Evolutionary conservation across 768 basidiomycete species (phyloP).

Genomic region (Pholiota microspora): DNA sequence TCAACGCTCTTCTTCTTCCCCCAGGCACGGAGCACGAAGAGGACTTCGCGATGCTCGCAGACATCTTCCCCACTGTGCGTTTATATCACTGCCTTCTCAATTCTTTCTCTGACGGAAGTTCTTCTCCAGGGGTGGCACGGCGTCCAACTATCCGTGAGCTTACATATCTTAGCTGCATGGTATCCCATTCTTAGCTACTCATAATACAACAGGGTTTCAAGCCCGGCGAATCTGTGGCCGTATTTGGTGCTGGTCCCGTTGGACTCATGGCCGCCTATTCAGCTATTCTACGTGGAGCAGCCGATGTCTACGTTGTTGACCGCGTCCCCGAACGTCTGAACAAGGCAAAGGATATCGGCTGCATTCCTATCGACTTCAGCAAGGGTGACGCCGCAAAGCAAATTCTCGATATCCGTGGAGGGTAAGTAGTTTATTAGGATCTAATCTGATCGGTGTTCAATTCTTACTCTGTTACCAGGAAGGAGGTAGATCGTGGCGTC

Average conservation of each 20-base stretch:
- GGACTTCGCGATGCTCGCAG: conserved; percentile 53
- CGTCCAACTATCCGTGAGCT: conserved; percentile 41
- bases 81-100: neutral
- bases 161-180: neutral
- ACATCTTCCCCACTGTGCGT: conserved; percentile 54
- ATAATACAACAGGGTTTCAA: conserved; percentile 37
- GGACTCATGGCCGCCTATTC: conserved; percentile 62
- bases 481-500: conserved; percentile 50
- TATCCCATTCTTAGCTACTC: neutral
- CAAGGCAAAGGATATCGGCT: conserved; percentile 53
- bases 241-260: conserved; percentile 54
- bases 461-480: conserved; percentile 21
- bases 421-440: too few relatives aligned
- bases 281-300: conserved; percentile 48
- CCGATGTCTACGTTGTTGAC: conserved; percentile 54
- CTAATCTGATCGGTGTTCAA: too few relatives aligned
- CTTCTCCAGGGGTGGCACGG: conserved; percentile 48
- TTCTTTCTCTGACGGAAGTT: neutral
- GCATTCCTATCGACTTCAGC: conserved; percentile 47
- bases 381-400: conserved; percentile 47
- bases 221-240: conserved; percentile 50
- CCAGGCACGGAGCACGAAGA: conserved; percentile 52
- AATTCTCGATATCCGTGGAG: conserved; percentile 41
- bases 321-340: conserved; percentile 51
- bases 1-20: conserved; percentile 51